Evolutionary conservation across 306 rosid species (phyloP).

Genomic region (Trifolium fragiferum): DNA sequence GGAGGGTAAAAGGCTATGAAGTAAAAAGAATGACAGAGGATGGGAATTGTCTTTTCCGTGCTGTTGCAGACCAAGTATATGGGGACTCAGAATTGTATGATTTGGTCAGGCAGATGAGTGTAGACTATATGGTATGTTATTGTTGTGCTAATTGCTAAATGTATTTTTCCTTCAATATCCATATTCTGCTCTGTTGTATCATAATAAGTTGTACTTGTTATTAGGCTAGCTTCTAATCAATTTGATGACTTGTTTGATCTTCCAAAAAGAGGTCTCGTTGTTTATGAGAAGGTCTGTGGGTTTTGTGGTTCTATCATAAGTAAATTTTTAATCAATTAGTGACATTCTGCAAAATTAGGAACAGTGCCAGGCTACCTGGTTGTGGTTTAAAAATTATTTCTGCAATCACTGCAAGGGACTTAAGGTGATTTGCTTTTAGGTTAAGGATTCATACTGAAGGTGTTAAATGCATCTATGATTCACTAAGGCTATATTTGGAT

Average conservation of each 20-base stretch:
- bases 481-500: background rate
- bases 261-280: background rate
- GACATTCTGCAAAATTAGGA: background rate
- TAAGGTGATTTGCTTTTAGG: constrained; percentile 1
- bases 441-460: constrained; percentile 7
- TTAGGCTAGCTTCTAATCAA: constrained; percentile 9
- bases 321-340: background rate
- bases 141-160: constrained; percentile 1
- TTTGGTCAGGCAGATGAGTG: constrained; percentile 85
- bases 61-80: constrained; percentile 95
- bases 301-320: background rate
- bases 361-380: background rate
- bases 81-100: constrained; percentile 87
- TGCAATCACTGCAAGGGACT: background rate
- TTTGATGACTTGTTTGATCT: constrained; percentile 19
- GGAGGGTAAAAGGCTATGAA: constrained; percentile 82
- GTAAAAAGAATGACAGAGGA: constrained; percentile 90
- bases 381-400: constrained; percentile 7
- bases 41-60: constrained; percentile 98
- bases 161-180: background rate
- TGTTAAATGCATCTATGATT: constrained; percentile 4
- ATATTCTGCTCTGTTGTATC: background rate
- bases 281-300: background rate
- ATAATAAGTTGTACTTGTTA: background rate
- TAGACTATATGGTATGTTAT: constrained; percentile 82